A percentile compares a stretch with the other conserved stretches of the same genome.
Conservation (phyloP, 1,139 yeast genomes). For the Yamadazyma atlantica region DNA sequence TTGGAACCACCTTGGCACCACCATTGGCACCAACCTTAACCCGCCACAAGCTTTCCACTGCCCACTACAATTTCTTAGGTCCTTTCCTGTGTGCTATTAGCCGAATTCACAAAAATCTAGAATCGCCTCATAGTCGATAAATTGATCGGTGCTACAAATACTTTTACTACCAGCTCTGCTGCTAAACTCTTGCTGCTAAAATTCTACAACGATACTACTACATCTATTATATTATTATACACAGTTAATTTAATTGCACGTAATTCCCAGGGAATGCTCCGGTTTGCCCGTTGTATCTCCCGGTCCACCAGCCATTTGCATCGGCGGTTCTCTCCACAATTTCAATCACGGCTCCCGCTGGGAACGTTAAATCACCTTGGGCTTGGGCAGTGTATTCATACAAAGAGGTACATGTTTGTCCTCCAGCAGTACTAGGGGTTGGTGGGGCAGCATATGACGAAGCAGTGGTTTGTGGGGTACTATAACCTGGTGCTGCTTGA, state of each 20-base stretch:
- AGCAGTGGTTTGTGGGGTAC: slow-evolving; percentile 17
- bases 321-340: slow-evolving; percentile 80
- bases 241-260: slow-evolving; percentile 59
- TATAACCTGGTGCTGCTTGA: slow-evolving; percentile 14
- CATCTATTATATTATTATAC: background rate
- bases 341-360: slow-evolving; percentile 86
- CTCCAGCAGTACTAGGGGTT: slow-evolving; percentile 37
- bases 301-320: slow-evolving; percentile 98
- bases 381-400: slow-evolving; percentile 84
- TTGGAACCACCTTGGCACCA: too few species aligned
- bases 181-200: too few species aligned
- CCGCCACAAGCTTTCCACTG: too few species aligned
- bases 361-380: slow-evolving; percentile 82
- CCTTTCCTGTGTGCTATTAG: too few species aligned
- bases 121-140: background rate
- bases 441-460: slow-evolving; percentile 23
- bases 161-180: too few species aligned
- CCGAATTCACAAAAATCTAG: background rate
- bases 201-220: too few species aligned
- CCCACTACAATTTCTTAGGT: too few species aligned
- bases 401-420: slow-evolving; percentile 68
- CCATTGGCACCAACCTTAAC: too few species aligned
- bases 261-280: slow-evolving; percentile 97
- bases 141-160: too few species aligned
- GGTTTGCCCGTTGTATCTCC: slow-evolving; percentile 76